Conservation (phyloP, 208 protist species). For the Trypanosoma grayi region DNA sequence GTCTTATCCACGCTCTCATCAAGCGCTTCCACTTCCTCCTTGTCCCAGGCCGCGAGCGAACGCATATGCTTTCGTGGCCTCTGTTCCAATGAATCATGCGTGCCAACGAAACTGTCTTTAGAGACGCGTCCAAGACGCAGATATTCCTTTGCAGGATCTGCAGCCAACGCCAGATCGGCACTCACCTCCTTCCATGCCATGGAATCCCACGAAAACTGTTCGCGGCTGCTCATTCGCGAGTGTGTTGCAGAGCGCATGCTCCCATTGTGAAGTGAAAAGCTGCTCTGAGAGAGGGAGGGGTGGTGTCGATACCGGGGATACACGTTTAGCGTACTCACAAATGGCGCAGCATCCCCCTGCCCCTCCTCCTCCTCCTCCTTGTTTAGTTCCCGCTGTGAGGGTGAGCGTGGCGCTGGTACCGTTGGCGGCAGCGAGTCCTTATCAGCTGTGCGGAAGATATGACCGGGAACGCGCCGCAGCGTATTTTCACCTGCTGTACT, state of each 20-base stretch:
- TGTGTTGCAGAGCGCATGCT: constrained; percentile 13
- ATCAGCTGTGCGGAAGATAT: neutral
- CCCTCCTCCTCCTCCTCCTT: constrained; percentile 8
- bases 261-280: constrained; percentile 21
- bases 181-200: constrained; percentile 24
- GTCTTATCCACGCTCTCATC: neutral
- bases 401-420: neutral
- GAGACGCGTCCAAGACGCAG: constrained; percentile 12
- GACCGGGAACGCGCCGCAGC: neutral
- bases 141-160: constrained; percentile 16
- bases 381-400: neutral
- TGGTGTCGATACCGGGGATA: constrained; percentile 24
- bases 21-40: constrained; percentile 18
- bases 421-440: neutral
- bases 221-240: constrained; percentile 28
- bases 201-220: constrained; percentile 31
- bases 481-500: neutral
- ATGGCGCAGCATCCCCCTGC: neutral
- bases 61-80: constrained; percentile 11
- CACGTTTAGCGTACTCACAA: constrained; percentile 17
- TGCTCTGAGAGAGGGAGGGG: constrained; percentile 11
- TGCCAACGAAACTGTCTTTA: neutral
- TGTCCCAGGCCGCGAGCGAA: constrained; percentile 26
- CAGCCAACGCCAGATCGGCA: neutral
- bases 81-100: neutral